Percentiles rank a stretch among this genome's conserved stretches.
These are phyloP conservation scores for Cladosporium sp. DNA, from an alignment of 2,329 filamentous ascomycete species.

Conservation along the genomic window DNA sequence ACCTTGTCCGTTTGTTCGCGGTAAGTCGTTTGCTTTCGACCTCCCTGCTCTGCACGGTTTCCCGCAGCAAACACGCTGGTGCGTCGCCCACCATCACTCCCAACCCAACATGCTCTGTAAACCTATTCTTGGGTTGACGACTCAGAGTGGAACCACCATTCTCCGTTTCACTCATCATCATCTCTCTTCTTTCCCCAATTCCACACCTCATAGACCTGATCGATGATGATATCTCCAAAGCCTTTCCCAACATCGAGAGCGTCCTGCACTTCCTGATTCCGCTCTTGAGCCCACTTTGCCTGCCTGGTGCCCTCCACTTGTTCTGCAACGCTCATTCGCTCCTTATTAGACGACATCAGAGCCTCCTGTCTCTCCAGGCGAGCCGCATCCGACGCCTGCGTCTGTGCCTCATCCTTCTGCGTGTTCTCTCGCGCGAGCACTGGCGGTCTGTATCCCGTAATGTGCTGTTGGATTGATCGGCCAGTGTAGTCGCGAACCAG, in stretches of 20 bases:
- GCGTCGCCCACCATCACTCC: neutral
- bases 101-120: no score
- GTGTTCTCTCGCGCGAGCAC: neutral
- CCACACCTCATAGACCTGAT: conserved; percentile 36
- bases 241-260: conserved; percentile 36
- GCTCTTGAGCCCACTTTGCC: conserved; percentile 41
- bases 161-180: conserved; percentile 24
- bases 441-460: conserved; percentile 14
- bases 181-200: conserved; percentile 33
- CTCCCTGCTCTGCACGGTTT: neutral
- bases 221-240: conserved; percentile 35
- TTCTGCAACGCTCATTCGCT: conserved; percentile 26
- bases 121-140: no score
- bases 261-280: conserved; percentile 43
- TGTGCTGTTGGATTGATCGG: conserved; percentile 28
- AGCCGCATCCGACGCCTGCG: conserved; percentile 6
- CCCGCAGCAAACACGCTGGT: neutral
- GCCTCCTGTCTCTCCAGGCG: conserved; percentile 21
- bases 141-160: no score
- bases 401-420: conserved; percentile 2
- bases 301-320: conserved; percentile 27
- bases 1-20: neutral
- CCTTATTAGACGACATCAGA: conserved; percentile 10
- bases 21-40: neutral
- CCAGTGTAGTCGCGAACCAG: conserved; percentile 36